These are phyloP conservation scores for Fusarium sp. DNA, from an alignment of 2,329 filamentous ascomycete genomes.

Conservation along the genomic window DNA sequence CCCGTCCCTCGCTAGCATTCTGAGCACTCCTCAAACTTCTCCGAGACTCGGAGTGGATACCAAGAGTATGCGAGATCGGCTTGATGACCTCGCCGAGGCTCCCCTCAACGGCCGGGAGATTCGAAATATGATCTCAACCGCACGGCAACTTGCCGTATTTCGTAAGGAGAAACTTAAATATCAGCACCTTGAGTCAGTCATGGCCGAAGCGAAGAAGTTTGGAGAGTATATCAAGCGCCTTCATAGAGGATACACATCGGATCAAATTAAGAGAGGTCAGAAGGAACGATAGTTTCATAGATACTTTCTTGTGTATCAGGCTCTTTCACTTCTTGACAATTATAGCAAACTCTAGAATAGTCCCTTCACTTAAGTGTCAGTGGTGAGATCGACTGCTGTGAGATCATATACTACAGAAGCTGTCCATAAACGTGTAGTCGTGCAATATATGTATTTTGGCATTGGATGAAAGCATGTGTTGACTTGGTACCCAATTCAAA, in stretches of 20 bases:
- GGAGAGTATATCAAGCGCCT: neutral
- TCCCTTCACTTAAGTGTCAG: accelerated
- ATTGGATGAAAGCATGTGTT: neutral
- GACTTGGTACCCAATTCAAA: too few relatives aligned
- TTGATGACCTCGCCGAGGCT: neutral
- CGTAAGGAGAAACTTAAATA: neutral
- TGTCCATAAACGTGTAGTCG: too few relatives aligned
- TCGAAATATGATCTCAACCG: neutral
- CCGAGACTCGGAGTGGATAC: neutral
- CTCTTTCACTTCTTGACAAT: neutral
- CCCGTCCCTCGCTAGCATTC: accelerated
- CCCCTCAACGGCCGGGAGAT: neutral
- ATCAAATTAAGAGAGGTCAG: neutral
- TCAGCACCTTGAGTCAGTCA: neutral
- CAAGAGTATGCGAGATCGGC: neutral
- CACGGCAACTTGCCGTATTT: neutral
- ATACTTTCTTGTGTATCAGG: too few relatives aligned
- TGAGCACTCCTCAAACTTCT: neutral
- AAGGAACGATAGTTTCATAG: neutral
- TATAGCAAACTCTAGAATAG: accelerated
- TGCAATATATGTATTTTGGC: too few relatives aligned
- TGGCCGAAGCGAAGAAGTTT: neutral
- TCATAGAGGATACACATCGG: neutral
- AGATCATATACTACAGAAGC: too few relatives aligned
- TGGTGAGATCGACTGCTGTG: accelerated